These are phyloP conservation scores for Protostelium mycophagum DNA, from an alignment of 78 protist species.

Conservation along the genomic window DNA sequence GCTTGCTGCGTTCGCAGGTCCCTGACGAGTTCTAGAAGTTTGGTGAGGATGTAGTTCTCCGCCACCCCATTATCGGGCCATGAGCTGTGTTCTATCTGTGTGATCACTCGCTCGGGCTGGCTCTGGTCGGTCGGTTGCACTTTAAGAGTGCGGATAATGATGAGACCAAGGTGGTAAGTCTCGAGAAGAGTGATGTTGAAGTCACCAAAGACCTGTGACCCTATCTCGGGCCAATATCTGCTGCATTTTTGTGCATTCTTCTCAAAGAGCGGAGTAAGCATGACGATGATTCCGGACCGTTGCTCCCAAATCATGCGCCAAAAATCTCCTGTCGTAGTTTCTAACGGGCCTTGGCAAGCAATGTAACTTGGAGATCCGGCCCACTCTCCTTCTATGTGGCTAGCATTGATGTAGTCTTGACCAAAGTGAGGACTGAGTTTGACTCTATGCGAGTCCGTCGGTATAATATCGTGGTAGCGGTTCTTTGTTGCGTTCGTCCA, in stretches of 20 bases:
- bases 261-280: slow-evolving; percentile 41
- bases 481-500: too few relatives aligned
- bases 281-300: slow-evolving; percentile 18
- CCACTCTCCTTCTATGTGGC: slow-evolving; percentile 46
- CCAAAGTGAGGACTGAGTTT: background rate
- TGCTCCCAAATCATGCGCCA: slow-evolving; percentile 68
- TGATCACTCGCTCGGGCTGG: slow-evolving; percentile 10
- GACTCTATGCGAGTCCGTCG: background rate
- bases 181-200: background rate
- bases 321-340: slow-evolving; percentile 38
- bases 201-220: background rate
- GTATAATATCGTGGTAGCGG: background rate
- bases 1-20: background rate
- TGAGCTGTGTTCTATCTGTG: slow-evolving; percentile 37
- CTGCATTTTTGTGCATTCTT: slow-evolving; percentile 13
- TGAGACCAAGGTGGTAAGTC: background rate
- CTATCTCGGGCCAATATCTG: slow-evolving; percentile 44
- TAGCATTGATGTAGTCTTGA: slow-evolving; percentile 51
- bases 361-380: slow-evolving; percentile 46
- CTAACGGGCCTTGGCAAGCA: slow-evolving; percentile 62
- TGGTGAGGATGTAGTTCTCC: background rate
- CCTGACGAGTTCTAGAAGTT: background rate
- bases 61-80: slow-evolving; percentile 77
- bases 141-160: background rate
- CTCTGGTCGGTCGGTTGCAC: background rate